Conservation (phyloP, 164 flowering plant species). For the Hamamelis virginiana region DNA sequence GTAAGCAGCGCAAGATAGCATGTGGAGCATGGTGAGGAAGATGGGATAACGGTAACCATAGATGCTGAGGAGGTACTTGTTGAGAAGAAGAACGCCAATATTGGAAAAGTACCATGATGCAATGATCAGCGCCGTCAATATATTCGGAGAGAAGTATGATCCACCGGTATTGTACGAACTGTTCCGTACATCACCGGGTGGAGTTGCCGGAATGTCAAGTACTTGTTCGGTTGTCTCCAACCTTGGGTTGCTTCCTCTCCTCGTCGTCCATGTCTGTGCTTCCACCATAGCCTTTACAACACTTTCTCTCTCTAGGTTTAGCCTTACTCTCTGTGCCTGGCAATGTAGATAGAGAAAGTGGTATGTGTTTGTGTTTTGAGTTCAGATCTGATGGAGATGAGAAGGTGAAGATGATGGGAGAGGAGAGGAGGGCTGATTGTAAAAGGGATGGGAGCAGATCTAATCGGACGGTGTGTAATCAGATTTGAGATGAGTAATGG, state of each 20-base stretch:
- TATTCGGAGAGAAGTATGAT: constrained; percentile 29
- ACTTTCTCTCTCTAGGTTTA: too few species aligned
- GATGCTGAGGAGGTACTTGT: constrained; percentile 82
- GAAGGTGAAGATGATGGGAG: not conserved
- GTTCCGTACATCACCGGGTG: constrained; percentile 63
- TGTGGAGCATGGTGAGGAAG: constrained; percentile 88
- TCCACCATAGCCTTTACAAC: constrained; percentile 61
- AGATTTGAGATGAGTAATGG: constrained; percentile 29
- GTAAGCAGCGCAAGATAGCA: constrained; percentile 73
- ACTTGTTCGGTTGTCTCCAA: constrained; percentile 46
- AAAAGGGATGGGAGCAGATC: constrained; percentile 24
- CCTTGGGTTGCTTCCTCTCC: constrained; percentile 69
- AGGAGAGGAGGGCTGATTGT: not conserved
- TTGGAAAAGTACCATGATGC: constrained; percentile 87
- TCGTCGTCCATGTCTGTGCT: constrained; percentile 69
- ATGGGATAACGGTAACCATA: constrained; percentile 88
- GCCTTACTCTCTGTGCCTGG: not conserved
- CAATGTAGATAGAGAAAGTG: constrained; percentile 3
- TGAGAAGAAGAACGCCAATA: constrained; percentile 85
- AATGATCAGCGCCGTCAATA: constrained; percentile 56
- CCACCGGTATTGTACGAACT: constrained; percentile 5
- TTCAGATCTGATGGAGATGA: constrained; percentile 17
- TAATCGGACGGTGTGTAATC: constrained; percentile 38
- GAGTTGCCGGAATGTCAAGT: constrained; percentile 74
- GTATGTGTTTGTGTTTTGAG: not conserved